These are phyloP conservation scores for Phytophthora uliginosa DNA, from an alignment of 352 stramenopile genomes.

Conservation along the genomic window DNA sequence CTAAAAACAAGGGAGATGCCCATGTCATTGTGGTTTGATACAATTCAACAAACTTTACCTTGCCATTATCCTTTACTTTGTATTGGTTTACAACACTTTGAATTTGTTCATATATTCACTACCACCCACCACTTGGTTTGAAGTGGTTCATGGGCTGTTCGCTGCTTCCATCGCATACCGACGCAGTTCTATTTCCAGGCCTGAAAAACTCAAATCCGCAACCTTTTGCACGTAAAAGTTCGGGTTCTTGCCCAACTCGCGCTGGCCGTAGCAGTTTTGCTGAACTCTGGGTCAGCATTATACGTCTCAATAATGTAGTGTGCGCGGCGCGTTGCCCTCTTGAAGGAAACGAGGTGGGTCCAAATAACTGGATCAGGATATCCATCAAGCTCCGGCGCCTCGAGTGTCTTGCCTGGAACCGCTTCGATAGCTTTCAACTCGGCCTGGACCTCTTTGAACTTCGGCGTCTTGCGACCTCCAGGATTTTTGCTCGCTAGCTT, in stretches of 20 bases:
- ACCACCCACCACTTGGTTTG: too few species aligned
- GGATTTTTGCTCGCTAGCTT: constrained; percentile 24
- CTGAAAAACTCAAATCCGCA: constrained; percentile 23
- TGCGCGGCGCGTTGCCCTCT: constrained; percentile 33
- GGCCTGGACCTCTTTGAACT: constrained; percentile 30
- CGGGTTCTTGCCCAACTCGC: constrained; percentile 6
- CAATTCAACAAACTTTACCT: too few species aligned
- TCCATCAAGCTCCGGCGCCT: constrained; percentile 14
- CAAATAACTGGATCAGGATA: constrained; percentile 58
- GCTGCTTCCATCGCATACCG: constrained; percentile 27
- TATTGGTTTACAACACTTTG: too few species aligned
- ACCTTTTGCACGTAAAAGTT: constrained; percentile 24
- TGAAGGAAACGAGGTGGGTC: constrained; percentile 76
- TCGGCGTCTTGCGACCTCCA: constrained; percentile 26
- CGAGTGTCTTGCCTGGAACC: neutral
- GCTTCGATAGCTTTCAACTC: constrained; percentile 24
- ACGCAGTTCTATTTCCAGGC: constrained; percentile 12
- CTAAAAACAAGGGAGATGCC: too few species aligned
- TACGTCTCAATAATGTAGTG: constrained; percentile 69
- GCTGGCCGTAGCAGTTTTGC: constrained; percentile 67
- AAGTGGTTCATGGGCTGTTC: neutral
- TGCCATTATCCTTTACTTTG: too few species aligned
- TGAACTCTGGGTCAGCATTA: constrained; percentile 40
- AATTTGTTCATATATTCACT: too few species aligned
- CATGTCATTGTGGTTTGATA: too few species aligned